Conservation (phyloP, 306 rosid genomes). For the Cicer judaicum region DNA sequence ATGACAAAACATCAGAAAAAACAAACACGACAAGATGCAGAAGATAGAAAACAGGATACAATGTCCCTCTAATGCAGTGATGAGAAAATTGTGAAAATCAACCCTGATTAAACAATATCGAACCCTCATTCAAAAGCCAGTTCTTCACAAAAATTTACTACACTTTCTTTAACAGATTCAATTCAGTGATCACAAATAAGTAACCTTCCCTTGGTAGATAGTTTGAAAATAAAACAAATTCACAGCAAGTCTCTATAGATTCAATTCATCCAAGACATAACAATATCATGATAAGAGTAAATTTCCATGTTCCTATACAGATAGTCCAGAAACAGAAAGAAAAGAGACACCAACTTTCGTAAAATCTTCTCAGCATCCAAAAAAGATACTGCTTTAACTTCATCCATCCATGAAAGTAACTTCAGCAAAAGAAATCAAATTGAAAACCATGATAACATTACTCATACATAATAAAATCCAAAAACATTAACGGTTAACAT, state of each 20-base stretch:
- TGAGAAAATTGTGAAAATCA: constrained; percentile 46
- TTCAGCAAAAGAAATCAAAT: constrained; percentile 16
- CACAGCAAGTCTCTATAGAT: constrained; percentile 17
- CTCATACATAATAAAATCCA: constrained; percentile 7
- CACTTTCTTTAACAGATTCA: constrained; percentile 1
- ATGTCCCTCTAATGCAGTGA: constrained; percentile 31
- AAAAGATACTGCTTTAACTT: constrained; percentile 33
- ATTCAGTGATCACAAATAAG: constrained; percentile 5
- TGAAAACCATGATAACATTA: constrained; percentile 31
- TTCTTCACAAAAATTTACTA: neutral
- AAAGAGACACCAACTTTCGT: constrained; percentile 27
- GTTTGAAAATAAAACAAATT: constrained; percentile 20
- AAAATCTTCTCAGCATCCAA: constrained; percentile 45
- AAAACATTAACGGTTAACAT: constrained; percentile 4
- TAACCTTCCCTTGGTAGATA: neutral
- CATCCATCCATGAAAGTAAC: constrained; percentile 19
- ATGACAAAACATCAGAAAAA: constrained; percentile 32
- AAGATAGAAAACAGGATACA: constrained; percentile 41
- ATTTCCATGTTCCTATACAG: neutral
- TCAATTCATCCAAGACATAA: constrained; percentile 23
- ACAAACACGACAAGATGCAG: constrained; percentile 10
- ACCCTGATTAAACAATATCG: neutral
- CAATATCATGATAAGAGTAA: constrained; percentile 10
- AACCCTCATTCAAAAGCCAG: neutral
- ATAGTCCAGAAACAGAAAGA: constrained; percentile 2